phyloP scores from a whole-genome alignment of 2,329 filamentous ascomycete genomes.

The Mariannaea sp. region DNA sequence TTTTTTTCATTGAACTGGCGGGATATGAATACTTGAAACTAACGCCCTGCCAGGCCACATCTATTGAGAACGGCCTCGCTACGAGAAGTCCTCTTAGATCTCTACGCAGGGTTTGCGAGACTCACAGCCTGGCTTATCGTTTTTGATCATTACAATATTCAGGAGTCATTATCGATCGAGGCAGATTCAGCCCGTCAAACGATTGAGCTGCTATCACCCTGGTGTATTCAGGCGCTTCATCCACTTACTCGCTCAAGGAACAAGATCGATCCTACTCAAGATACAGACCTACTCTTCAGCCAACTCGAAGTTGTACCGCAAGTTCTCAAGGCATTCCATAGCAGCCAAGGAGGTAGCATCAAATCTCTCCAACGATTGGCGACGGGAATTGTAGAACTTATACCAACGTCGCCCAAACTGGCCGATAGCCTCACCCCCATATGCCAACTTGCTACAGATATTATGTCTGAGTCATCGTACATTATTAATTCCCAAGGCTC shows the following conservation, averaged over 20 bases:
- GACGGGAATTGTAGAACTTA: constrained; percentile 45
- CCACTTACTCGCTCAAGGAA: constrained; percentile 30
- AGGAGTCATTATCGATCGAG: constrained; percentile 22
- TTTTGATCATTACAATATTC: constrained; percentile 47
- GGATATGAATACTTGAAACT: constrained; percentile 1
- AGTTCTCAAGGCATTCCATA: constrained; percentile 52
- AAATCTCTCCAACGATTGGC: constrained; percentile 49
- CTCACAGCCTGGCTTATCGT: constrained; percentile 58
- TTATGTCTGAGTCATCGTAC: constrained; percentile 40
- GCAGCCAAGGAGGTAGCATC: constrained; percentile 50
- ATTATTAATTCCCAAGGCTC: constrained; percentile 27
- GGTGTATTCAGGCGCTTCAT: constrained; percentile 53
- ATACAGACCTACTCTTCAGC: constrained; percentile 14
- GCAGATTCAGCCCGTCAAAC: constrained; percentile 16
- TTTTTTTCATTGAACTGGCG: background rate
- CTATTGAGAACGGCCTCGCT: constrained; percentile 35
- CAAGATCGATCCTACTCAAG: constrained; percentile 22
- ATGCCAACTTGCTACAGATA: constrained; percentile 43
- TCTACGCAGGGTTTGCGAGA: constrained; percentile 51
- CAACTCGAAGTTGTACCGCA: constrained; percentile 33
- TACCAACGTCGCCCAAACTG: constrained; percentile 54
- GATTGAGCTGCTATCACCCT: constrained; percentile 37
- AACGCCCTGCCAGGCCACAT: constrained; percentile 33
- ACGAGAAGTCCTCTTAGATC: constrained; percentile 37
- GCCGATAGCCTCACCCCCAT: constrained; percentile 49